Evolutionary conservation across 768 basidiomycete species (phyloP).

Genomic region (Calocybe indica): DNA sequence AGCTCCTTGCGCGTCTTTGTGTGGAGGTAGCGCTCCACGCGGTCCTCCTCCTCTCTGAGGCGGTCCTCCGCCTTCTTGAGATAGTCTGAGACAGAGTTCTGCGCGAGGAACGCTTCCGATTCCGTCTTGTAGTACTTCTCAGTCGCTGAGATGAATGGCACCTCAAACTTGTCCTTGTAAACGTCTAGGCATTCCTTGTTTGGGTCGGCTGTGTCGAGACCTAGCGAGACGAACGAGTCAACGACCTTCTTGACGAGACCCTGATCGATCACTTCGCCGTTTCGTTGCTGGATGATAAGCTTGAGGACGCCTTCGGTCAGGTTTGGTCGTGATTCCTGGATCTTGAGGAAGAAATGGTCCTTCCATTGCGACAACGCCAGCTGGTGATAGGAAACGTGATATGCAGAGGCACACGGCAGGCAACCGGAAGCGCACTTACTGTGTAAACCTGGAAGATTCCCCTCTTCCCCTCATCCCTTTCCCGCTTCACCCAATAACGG

Average conservation of each 20-base stretch:
- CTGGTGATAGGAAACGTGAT: conserved; percentile 27
- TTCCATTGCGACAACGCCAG: conserved; percentile 97
- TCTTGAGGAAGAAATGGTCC: conserved; percentile 78
- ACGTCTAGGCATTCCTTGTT: conserved; percentile 95
- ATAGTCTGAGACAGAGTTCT: conserved; percentile 93
- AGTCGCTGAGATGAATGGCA: conserved; percentile 82
- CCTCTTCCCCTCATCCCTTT: conserved; percentile 96
- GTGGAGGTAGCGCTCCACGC: conserved; percentile 93
- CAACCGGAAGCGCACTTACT: conserved; percentile 38
- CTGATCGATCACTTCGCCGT: conserved; percentile 94
- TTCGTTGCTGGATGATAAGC: conserved; percentile 88
- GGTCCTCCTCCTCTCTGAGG: conserved; percentile 90
- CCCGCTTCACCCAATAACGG: conserved; percentile 98
- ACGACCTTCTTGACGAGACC: conserved; percentile 96
- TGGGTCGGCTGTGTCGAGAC: conserved; percentile 85
- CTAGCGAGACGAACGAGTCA: conserved; percentile 95
- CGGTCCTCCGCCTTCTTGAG: conserved; percentile 95
- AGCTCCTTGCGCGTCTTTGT: conserved; percentile 85
- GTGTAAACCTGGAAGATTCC: conserved; percentile 96
- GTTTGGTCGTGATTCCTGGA: conserved; percentile 78
- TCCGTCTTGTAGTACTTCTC: conserved; percentile 93
- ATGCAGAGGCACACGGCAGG: neutral
- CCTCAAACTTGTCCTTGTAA: conserved; percentile 91
- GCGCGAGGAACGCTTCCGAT: conserved; percentile 86
- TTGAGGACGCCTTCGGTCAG: conserved; percentile 83